These are phyloP conservation scores for Hypocreales sp. DNA, from an alignment of 2,329 filamentous ascomycete species.

Conservation along the genomic window DNA sequence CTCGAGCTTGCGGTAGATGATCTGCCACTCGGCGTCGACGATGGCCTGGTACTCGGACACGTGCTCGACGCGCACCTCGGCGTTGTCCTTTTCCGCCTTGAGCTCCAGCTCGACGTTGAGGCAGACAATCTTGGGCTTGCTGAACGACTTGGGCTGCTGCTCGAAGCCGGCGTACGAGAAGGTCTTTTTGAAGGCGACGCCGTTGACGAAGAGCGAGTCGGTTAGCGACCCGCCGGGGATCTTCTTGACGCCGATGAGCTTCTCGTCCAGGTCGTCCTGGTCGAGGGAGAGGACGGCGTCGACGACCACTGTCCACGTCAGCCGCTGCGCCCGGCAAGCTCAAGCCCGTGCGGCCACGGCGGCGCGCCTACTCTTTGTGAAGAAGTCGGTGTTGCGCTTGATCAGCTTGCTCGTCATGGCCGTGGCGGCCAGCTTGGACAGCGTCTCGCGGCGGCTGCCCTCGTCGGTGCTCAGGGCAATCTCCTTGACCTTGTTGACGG, in stretches of 20 bases:
- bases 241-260: conserved; percentile 96
- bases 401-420: conserved; percentile 99
- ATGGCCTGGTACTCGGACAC: conserved; percentile 99
- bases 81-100: conserved; percentile 98
- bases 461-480: conserved; percentile 80
- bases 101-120: conserved; percentile 95
- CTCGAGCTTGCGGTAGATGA: conserved; percentile 99
- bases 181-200: conserved; percentile 98
- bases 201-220: conserved; percentile 92
- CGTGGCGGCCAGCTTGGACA: conserved; percentile 78
- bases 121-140: conserved; percentile 89
- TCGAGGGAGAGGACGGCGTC: conserved; percentile 91
- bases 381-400: conserved; percentile 91
- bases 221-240: conserved; percentile 91
- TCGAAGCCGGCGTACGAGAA: conserved; percentile 99
- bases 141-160: conserved; percentile 94
- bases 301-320: conserved; percentile 61
- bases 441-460: conserved; percentile 70
- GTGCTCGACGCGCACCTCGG: conserved; percentile 93
- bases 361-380: conserved; percentile 65
- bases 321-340: not conserved
- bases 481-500: conserved; percentile 98
- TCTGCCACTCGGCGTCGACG: conserved; percentile 98
- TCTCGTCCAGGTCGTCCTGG: conserved; percentile 94
- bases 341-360: not conserved